Evolutionary conservation across 1,284 basidiomycete species (phyloP).

Genomic region (Cronartium quercuum): DNA sequence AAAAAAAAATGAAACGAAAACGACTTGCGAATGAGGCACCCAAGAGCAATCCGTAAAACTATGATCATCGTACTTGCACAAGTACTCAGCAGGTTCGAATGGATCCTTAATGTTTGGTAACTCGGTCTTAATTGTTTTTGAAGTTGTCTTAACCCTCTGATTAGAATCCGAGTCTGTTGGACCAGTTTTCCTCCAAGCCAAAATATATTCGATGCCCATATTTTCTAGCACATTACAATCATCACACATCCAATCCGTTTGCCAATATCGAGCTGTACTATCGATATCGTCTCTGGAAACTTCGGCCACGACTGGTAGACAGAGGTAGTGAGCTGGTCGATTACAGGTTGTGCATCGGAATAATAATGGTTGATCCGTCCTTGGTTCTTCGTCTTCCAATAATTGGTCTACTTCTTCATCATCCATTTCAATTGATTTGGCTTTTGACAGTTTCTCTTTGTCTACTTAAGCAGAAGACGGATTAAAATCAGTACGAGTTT

Average conservation of each 20-base stretch:
- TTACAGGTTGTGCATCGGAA: slow-evolving; percentile 77
- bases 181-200: slow-evolving; percentile 65
- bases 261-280: slow-evolving; percentile 43
- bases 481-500: background rate
- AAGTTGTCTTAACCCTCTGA: slow-evolving; percentile 51
- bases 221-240: slow-evolving; percentile 68
- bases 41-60: slow-evolving; percentile 60
- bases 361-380: slow-evolving; percentile 51
- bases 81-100: slow-evolving; percentile 67
- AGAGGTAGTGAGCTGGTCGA: slow-evolving; percentile 70
- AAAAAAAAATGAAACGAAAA: background rate
- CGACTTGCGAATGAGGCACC: slow-evolving; percentile 47
- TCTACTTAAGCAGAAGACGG: too few species aligned
- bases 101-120: slow-evolving; percentile 52
- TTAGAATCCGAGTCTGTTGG: background rate
- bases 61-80: slow-evolving; percentile 74
- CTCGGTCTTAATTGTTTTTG: slow-evolving; percentile 53
- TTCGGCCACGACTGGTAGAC: slow-evolving; percentile 48
- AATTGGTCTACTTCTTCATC: background rate
- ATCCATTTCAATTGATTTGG: background rate
- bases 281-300: slow-evolving; percentile 64
- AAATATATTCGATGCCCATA: slow-evolving; percentile 68
- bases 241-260: slow-evolving; percentile 65
- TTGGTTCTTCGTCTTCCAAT: background rate
- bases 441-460: too few species aligned